Base-by-base conservation (phyloP, 768 basidiomycete species). In the Chalciporus piperatus region DNA sequence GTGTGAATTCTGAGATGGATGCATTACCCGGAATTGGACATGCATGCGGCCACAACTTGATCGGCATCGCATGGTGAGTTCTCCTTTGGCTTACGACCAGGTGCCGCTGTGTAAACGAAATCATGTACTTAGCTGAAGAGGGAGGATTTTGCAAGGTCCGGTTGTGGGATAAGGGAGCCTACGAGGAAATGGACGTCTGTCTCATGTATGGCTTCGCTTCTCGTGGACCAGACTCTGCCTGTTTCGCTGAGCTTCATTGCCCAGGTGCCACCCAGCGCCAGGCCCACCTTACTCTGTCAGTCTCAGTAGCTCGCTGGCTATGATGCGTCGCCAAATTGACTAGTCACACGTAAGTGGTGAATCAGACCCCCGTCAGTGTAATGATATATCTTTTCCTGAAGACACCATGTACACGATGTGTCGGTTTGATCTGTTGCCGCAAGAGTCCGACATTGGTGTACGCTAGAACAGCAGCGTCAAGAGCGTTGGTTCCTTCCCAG, bases 21-120 rank as follows among this genome's bases (percentile, higher is more conserved):
- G 85, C 84, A 1, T 70, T 86, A 11, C 69, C 68, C 16, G 71
- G 79, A 0, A 73, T 84, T 35, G 82, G 87, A 0, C 87, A 88
- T 56, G 87, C 85, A 1, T 92, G 89, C 59, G 89, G 89, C 3
- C 89, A 92, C 62, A 92, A 92, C 59, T 72, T 92, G 43, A 92
- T 92, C 46, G 89, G 85, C 1, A 87, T 91, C 22, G 59, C 75
- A 48, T 48, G 89, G 89, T 86, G 57, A 45, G 64, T 39, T 16
- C 14, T 41, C 48, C 2, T 47, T 7, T 11, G 6, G 19, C 20
- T 40, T 35, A 13, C 25, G 23, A 7, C 27, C 27, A 3, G 27
- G 27, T 27, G 27, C 27, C 9, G 27, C 6, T 10, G 35, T 19
- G 38, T 41, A n/a, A 37, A 13, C 54, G 16, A 44, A 27, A 19